Evolutionary conservation across 2,329 filamentous ascomycete genomes (phyloP), one percentile per base, ranked within the genome.

Genomic region (Ilyonectria destructans): DNA sequence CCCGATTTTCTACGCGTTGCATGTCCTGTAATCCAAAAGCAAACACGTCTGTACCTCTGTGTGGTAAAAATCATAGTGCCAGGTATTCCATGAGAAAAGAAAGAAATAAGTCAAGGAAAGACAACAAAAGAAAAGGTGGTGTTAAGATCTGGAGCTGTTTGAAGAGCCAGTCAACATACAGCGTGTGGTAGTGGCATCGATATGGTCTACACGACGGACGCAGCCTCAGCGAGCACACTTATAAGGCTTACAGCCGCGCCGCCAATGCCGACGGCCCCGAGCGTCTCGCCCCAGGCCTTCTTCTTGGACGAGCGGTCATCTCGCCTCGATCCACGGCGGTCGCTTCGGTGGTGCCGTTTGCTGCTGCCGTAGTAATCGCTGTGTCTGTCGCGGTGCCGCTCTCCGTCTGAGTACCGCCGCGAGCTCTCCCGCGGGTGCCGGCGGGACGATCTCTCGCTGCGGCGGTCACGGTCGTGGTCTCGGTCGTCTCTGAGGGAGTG

Each of bases 171-270:
- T 46, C 57, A 62, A 40, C 58, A 45, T 15, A 43, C 17, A 43
- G 15, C 40, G 15, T n/a, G 13, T n/a, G 29, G 21, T 23, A 4
- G n/a, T 15, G 21, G 7, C 12, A 5, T 26, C 40, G 15, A 46
- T 8, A 8, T 4, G 21, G n/a, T 3, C 71, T 66, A 79, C 33
- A 80, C 71, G 6, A 71, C 78, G 10, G 77, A 77, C 5, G 88
- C 88, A 29, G 88, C 89, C 75, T 91, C 88, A 4, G 86, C 85
- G 35, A 91, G 78, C 1, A 90, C 88, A 61, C 85, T 86, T 52
- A 91, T 74, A 68, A 91, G 77, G 60, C 87, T 89, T 3, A 86
- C 88, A 0, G 89, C 89, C 0, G 88, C 89, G 10, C 89, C 88
- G 4, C 89, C 89, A 33, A 91, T 87, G 1, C 89, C 86, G 6